Evolutionary conservation across 2,329 filamentous ascomycete species (phyloP).

Genomic region (Fusarium sp.): DNA sequence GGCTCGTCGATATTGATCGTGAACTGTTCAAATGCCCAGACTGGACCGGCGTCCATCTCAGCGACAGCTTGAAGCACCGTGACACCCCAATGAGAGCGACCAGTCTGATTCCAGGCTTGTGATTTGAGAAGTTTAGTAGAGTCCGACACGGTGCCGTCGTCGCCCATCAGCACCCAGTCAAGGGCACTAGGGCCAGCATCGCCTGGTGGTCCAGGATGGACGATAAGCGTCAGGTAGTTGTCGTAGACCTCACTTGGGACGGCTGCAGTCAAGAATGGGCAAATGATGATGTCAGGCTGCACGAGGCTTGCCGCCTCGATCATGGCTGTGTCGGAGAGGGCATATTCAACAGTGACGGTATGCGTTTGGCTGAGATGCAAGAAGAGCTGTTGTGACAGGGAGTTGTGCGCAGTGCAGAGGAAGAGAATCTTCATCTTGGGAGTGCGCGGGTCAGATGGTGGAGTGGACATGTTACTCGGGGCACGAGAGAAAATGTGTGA

Average conservation of each 20-base stretch:
- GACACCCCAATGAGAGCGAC: constrained; percentile 36
- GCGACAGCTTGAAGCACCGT: constrained; percentile 33
- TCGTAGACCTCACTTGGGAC: constrained; percentile 24
- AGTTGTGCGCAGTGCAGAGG: constrained; percentile 35
- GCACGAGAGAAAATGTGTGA: background rate
- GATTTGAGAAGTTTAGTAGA: constrained; percentile 22
- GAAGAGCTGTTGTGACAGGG: constrained; percentile 32
- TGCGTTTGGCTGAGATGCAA: constrained; percentile 21
- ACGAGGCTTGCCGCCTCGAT: constrained; percentile 24
- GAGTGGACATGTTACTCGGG: background rate
- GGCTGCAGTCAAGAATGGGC: constrained; percentile 26
- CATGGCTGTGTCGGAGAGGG: constrained; percentile 31
- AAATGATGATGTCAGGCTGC: constrained; percentile 27
- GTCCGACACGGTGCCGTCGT: constrained; percentile 22
- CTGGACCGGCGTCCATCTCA: constrained; percentile 35
- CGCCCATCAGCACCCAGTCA: constrained; percentile 35
- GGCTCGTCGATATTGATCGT: constrained; percentile 24
- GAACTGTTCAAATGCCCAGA: constrained; percentile 37
- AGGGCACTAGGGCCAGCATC: constrained; percentile 33
- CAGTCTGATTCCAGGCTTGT: constrained; percentile 17
- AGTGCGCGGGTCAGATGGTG: background rate
- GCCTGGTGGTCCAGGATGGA: constrained; percentile 30
- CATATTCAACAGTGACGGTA: constrained; percentile 26
- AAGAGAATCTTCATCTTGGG: constrained; percentile 33
- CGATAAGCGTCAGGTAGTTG: constrained; percentile 29